These are phyloP conservation scores for Globisporangium alternatum DNA, from an alignment of 352 stramenopile genomes.

Conservation along the genomic window DNA sequence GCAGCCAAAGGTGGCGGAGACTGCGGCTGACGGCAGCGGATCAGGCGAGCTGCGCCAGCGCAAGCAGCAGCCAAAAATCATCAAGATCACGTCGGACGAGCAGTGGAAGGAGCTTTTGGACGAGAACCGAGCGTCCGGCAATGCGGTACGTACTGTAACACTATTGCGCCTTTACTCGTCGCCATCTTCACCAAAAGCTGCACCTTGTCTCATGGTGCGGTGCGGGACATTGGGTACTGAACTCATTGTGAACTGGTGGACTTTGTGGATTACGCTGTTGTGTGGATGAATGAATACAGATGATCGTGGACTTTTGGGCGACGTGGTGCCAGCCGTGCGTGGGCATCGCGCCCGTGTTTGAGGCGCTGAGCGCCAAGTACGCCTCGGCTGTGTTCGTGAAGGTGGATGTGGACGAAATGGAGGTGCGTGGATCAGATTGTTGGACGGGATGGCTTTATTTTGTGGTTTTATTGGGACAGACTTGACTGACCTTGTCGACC, in stretches of 20 bases:
- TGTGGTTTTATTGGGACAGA: background rate
- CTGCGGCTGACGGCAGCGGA: background rate
- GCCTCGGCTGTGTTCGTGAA: conserved; percentile 56
- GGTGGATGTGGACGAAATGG: conserved; percentile 76
- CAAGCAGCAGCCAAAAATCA: conserved; percentile 35
- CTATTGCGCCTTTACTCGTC: background rate
- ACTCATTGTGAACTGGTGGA: background rate
- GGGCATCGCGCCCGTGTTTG: conserved; percentile 76
- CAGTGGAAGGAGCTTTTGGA: conserved; percentile 52
- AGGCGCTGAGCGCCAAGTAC: conserved; percentile 60
- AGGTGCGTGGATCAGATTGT: conserved; percentile 23
- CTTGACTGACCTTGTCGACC: background rate
- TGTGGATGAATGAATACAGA: conserved; percentile 23
- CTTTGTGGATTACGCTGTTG: conserved; percentile 15
- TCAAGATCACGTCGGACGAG: conserved; percentile 43
- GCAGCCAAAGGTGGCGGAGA: conserved; percentile 29
- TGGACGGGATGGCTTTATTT: background rate
- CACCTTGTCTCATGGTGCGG: conserved; percentile 7
- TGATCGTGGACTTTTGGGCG: conserved; percentile 85
- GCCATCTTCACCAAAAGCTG: background rate
- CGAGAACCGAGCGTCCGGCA: conserved; percentile 39
- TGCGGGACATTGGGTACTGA: conserved; percentile 1
- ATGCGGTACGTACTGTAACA: conserved; percentile 34
- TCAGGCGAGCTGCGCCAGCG: conserved; percentile 49
- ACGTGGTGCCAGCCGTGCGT: conserved; percentile 84